These are phyloP conservation scores for Brassica rapa DNA, from an alignment of 345 rosid species.

Conservation along the genomic window DNA sequence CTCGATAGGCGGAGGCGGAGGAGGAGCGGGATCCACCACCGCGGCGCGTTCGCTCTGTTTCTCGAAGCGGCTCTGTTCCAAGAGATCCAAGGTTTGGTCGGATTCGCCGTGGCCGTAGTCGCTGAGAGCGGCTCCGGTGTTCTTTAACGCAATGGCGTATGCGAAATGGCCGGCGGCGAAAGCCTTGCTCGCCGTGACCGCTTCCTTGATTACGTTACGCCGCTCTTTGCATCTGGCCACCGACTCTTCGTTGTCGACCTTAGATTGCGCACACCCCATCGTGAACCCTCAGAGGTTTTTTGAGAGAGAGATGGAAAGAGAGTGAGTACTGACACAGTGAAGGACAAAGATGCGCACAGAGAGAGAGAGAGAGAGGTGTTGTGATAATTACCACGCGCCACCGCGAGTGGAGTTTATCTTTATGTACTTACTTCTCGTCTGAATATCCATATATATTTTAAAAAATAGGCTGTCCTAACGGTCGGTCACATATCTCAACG, in stretches of 20 bases:
- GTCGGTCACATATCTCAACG: conserved; percentile 62
- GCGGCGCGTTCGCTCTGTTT: conserved; percentile 37
- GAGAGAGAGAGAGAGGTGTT: neutral
- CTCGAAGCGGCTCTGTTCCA: conserved; percentile 9
- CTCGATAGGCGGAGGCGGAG: conserved; percentile 66
- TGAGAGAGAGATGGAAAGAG: neutral
- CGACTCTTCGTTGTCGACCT: conserved; percentile 80
- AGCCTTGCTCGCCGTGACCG: conserved; percentile 73
- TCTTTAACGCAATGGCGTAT: conserved; percentile 68
- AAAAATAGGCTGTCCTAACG: conserved; percentile 47
- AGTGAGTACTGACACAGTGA: neutral
- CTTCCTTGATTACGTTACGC: conserved; percentile 75
- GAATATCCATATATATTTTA: neutral
- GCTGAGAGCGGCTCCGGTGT: conserved; percentile 86
- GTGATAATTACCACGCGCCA: conserved; percentile 17
- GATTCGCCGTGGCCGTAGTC: conserved; percentile 90
- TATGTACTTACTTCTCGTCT: conserved; percentile 34
- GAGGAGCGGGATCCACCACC: conserved; percentile 42
- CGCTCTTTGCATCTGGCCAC: conserved; percentile 87
- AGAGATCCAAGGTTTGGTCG: conserved; percentile 32
- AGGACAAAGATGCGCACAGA: conserved; percentile 34
- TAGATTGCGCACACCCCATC: conserved; percentile 95
- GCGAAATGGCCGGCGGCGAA: conserved; percentile 86
- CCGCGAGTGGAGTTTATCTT: conserved; percentile 15
- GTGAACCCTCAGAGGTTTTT: too few species aligned